Base-by-base conservation (phyloP, 257 asterid species). In the Asclepias syriaca region DNA sequence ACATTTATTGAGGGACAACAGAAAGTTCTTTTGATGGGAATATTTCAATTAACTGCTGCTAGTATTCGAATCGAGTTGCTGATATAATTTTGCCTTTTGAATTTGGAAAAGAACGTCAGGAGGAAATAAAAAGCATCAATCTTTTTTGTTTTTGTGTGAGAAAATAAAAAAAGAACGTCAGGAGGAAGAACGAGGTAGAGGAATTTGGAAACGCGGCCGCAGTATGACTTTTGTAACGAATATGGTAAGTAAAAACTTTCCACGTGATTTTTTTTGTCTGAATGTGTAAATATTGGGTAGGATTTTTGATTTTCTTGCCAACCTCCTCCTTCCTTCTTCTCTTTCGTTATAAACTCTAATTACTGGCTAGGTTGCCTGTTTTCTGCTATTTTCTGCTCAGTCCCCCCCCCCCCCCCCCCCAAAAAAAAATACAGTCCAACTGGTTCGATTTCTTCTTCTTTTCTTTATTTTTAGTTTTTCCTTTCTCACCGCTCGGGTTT, bases 201-300 rank as follows among this genome's bases (percentile, higher is more conserved):
- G 12, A 37, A 48, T 22, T 63, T 61, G 2, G 11, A 29, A 60
- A 60, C 45, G 46, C 21, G 27, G 59, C 46, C 45, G 67, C 22
- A 34, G 16, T 29, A 64, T 39, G 59, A 19, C 2, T 11, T 43
- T 10, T 10, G 15, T 8, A 13, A 59, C 3, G 58, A 48, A 43
- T n/a, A 43, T 43, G 70, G 55, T 66, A 66, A 66, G 70, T 45
- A 19, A 22, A 49, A 66, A 43, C 59, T 12, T 51, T 16, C 29
- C 55, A 27, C 60, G 46, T 27, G 46, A 48, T 11, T 12, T 56
- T 56, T 39, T 21, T 75, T 39, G 53, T 60, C 75, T 21, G 75
- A 16, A 18, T 69, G 40, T 69, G 69, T 69, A 61, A 72, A 72
- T 72, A 48, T 72, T 61, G 2, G 5, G 24, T 37, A 8, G 19